phyloP scores from a whole-genome alignment of 2,329 filamentous ascomycete genomes.

The Diaporthe batatas region DNA sequence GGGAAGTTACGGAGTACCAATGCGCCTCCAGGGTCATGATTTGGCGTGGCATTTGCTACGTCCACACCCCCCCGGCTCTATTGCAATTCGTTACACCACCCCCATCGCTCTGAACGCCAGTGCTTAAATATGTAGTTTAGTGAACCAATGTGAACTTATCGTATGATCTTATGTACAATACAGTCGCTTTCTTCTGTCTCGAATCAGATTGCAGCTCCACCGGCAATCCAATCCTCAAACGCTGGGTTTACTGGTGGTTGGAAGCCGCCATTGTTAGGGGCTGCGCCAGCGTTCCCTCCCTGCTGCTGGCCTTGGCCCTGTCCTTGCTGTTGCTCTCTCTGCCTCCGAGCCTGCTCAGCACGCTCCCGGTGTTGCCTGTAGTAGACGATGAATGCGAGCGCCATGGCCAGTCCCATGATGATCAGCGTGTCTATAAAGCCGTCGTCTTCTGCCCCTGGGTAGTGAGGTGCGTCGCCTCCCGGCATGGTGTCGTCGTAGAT shows the following conservation, averaged over 20 bases:
- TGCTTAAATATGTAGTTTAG: constrained; percentile 25
- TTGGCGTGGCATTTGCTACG: constrained; percentile 33
- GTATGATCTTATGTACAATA: constrained; percentile 24
- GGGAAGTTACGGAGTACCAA: constrained; percentile 9
- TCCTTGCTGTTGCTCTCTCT: constrained; percentile 44
- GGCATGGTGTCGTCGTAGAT: constrained; percentile 68
- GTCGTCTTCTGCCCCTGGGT: constrained; percentile 76
- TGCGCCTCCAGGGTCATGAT: constrained; percentile 27
- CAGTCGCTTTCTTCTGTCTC: constrained; percentile 45
- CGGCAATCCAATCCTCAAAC: constrained; percentile 73
- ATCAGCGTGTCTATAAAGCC: constrained; percentile 86
- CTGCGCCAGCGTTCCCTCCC: constrained; percentile 33
- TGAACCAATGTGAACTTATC: constrained; percentile 9
- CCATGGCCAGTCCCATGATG: constrained; percentile 82
- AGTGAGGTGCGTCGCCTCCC: constrained; percentile 66
- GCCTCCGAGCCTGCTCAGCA: constrained; percentile 53
- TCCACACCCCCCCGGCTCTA: background rate
- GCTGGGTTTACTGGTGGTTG: constrained; percentile 75
- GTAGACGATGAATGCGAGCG: constrained; percentile 83
- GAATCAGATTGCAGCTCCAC: constrained; percentile 72
- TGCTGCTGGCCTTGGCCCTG: constrained; percentile 36
- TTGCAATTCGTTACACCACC: background rate
- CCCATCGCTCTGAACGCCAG: constrained; percentile 19
- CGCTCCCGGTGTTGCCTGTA: constrained; percentile 81
- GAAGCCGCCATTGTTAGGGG: constrained; percentile 46